These are phyloP conservation scores for Alternaria arbusti DNA, from an alignment of 2,329 filamentous ascomycete genomes.

Conservation along the genomic window DNA sequence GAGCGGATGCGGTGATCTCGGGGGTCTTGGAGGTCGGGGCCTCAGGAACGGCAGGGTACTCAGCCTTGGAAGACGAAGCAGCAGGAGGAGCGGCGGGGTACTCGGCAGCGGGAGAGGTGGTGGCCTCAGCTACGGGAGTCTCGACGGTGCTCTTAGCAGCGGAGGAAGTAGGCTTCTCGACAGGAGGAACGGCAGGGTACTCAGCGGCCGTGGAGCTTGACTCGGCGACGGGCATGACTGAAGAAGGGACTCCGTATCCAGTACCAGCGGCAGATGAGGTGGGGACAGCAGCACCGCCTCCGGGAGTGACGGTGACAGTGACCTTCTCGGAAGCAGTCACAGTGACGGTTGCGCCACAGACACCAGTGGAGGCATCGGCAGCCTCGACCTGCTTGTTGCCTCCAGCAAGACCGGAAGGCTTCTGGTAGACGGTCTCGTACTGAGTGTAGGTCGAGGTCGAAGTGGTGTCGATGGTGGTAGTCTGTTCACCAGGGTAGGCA, in stretches of 20 bases:
- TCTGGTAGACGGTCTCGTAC: slow-evolving; percentile 31
- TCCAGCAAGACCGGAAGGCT: slow-evolving; percentile 24
- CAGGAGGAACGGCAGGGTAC: slow-evolving; percentile 11
- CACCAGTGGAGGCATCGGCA: slow-evolving; percentile 23
- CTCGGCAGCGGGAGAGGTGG: slow-evolving; percentile 13
- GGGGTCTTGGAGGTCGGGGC: slow-evolving; percentile 18
- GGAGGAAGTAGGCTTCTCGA: not conserved
- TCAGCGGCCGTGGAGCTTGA: slow-evolving; percentile 9
- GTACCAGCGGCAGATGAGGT: slow-evolving; percentile 18
- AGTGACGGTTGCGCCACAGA: slow-evolving; percentile 41
- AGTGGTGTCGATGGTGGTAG: slow-evolving; percentile 33
- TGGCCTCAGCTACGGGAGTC: slow-evolving; percentile 2
- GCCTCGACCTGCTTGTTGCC: slow-evolving; percentile 22
- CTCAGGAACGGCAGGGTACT: slow-evolving; percentile 8
- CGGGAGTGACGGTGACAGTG: slow-evolving; percentile 49
- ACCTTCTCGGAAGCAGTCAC: slow-evolving; percentile 52
- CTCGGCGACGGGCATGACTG: slow-evolving; percentile 15
- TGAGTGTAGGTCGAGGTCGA: slow-evolving; percentile 35
- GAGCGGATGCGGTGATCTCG: slow-evolving; percentile 12
- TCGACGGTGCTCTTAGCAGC: not conserved
- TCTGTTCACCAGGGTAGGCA: slow-evolving; percentile 24
- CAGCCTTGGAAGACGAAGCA: not conserved
- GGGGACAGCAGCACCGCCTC: slow-evolving; percentile 21
- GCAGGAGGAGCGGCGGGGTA: slow-evolving; percentile 3
- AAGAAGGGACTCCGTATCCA: slow-evolving; percentile 13